Evolutionary conservation across 192 early-diverging fungal genomes (phyloP).

Genomic region (Bifiguratus adelaidae): DNA sequence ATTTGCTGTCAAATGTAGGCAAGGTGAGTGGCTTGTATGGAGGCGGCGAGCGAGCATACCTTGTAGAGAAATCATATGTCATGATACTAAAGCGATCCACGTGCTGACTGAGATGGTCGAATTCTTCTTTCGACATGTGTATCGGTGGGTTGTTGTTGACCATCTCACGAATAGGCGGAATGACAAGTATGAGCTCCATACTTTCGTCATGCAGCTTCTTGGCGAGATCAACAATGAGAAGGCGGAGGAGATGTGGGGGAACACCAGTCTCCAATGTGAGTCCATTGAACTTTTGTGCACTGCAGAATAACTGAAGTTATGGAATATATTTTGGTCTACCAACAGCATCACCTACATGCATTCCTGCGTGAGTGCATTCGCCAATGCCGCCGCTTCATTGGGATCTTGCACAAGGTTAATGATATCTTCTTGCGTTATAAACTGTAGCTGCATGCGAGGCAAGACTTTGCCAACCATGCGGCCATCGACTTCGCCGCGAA

Average conservation of each 20-base stretch:
- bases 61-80: conserved; percentile 24
- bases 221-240: conserved; percentile 5
- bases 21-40: neutral
- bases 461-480: conserved; percentile 15
- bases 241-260: conserved; percentile 8
- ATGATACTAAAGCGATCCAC: conserved; percentile 24
- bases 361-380: conserved; percentile 9
- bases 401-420: conserved; percentile 5
- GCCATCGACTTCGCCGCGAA: conserved; percentile 5
- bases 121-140: too few species aligned
- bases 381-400: conserved; percentile 5
- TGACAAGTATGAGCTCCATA: conserved; percentile 14
- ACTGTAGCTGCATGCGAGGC: conserved; percentile 21
- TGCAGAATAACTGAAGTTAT: too few species aligned
- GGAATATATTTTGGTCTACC: too few species aligned
- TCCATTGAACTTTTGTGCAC: conserved; percentile 19
- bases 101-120: conserved; percentile 6
- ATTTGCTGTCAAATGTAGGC: conserved; percentile 5
- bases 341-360: conserved; percentile 17
- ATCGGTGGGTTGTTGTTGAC: conserved; percentile 1
- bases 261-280: conserved; percentile 15
- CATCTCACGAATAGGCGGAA: conserved; percentile 11
- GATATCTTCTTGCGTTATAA: conserved; percentile 10
- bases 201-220: conserved; percentile 3
- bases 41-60: conserved; percentile 1